Evolutionary conservation across 2,329 filamentous ascomycete species (phyloP).

Genomic region (Lanzia echinophila): DNA sequence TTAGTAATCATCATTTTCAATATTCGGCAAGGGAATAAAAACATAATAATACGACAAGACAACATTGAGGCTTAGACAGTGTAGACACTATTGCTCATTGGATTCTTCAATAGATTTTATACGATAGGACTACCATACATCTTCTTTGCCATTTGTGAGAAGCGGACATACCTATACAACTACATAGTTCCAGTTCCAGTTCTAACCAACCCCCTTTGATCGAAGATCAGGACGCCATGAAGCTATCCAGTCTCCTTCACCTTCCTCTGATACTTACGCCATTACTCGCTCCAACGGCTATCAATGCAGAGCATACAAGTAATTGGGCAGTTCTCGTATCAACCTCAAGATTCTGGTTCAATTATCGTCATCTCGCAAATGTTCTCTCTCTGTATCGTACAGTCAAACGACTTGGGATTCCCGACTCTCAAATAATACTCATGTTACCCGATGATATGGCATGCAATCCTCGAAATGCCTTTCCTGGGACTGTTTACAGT

Average conservation of each 20-base stretch:
- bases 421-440: slow-evolving; percentile 97
- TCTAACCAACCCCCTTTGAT: too few relatives aligned
- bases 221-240: slow-evolving; percentile 37
- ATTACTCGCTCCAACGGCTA: slow-evolving; percentile 37
- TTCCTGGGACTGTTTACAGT: slow-evolving; percentile 96
- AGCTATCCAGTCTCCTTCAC: slow-evolving; percentile 36
- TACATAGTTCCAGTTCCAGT: too few relatives aligned
- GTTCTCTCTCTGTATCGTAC: slow-evolving; percentile 96
- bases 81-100: too few relatives aligned
- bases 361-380: slow-evolving; percentile 97
- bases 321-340: slow-evolving; percentile 99
- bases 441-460: slow-evolving; percentile 99
- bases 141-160: too few relatives aligned
- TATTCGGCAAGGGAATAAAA: too few relatives aligned
- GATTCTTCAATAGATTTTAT: too few relatives aligned
- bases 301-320: slow-evolving; percentile 74
- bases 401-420: slow-evolving; percentile 94
- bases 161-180: too few relatives aligned
- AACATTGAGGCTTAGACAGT: too few relatives aligned
- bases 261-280: slow-evolving; percentile 41
- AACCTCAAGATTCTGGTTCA: slow-evolving; percentile 99
- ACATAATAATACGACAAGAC: too few relatives aligned
- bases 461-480: slow-evolving; percentile 96
- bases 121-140: too few relatives aligned
- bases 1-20: too few relatives aligned